Evolutionary conservation across 2,329 filamentous ascomycete genomes (phyloP).

Genomic region (Metarhizium sp.): DNA sequence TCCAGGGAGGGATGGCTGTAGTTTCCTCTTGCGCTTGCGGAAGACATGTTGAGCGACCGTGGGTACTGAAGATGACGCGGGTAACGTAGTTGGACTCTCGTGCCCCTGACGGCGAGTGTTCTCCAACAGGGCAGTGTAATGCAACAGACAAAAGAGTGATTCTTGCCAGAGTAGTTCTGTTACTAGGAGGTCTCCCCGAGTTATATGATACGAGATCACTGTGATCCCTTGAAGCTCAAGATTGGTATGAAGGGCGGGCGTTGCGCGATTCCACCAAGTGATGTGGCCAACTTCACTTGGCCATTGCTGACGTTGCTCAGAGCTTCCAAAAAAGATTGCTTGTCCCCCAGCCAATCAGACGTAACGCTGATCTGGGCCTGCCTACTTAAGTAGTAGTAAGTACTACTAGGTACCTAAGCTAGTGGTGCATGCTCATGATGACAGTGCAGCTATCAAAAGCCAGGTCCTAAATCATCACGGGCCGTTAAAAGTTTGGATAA

Average conservation of each 20-base stretch:
- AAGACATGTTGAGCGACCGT: constrained; percentile 28
- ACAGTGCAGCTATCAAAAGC: no score
- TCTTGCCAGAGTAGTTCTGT: neutral
- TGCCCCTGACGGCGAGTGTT: neutral
- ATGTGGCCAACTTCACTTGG: neutral
- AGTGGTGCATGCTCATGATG: no score
- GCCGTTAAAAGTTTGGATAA: no score
- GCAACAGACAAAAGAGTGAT: neutral
- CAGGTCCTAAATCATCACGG: no score
- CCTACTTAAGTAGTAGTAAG: no score
- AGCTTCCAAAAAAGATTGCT: neutral
- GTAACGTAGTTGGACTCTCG: neutral
- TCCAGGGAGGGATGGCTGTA: constrained; percentile 52
- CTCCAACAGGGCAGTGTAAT: neutral
- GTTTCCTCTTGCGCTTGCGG: constrained; percentile 41
- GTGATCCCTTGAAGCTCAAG: neutral
- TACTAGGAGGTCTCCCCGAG: neutral
- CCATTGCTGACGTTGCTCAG: neutral
- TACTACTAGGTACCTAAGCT: no score
- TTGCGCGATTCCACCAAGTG: neutral
- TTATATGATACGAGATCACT: neutral
- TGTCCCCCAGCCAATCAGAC: neutral
- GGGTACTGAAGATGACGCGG: neutral
- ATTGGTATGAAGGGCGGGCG: no score
- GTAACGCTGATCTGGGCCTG: neutral